Percentiles rank a stretch among this genome's conserved stretches.
Evolutionary conservation across 2,329 filamentous ascomycete species (phyloP).

Genomic region (Hirsutella rhossiliensis): DNA sequence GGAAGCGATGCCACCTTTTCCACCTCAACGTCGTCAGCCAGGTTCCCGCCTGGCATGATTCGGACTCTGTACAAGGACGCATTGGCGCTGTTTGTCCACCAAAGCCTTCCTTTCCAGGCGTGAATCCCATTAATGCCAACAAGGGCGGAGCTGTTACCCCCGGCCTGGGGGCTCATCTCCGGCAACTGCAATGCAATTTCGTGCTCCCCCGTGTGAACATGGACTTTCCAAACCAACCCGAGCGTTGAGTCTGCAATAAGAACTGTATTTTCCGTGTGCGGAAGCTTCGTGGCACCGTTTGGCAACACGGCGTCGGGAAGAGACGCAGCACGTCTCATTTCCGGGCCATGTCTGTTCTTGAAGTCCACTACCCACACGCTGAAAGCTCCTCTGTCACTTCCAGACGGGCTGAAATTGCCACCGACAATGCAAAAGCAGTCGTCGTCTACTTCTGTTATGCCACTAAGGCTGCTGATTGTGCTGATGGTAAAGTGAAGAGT

Average conservation of each 20-base stretch:
- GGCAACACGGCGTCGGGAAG: neutral
- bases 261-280: neutral
- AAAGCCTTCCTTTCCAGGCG: neutral
- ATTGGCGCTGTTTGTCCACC: constrained; percentile 1
- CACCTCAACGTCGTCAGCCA: too few relatives aligned
- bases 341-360: neutral
- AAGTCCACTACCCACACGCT: constrained; percentile 2
- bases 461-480: neutral
- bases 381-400: neutral
- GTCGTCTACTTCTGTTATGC: constrained; percentile 1
- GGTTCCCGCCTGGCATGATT: neutral
- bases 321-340: neutral
- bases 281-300: constrained; percentile 1
- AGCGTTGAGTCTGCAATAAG: constrained; percentile 2
- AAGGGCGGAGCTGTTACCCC: too few relatives aligned
- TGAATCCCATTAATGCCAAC: constrained; percentile 3
- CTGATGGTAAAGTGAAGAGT: constrained; percentile 2
- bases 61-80: neutral
- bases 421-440: constrained; percentile 1
- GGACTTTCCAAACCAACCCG: constrained; percentile 1
- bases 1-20: neutral
- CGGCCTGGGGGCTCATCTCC: neutral
- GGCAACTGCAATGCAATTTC: neutral
- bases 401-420: constrained; percentile 1
- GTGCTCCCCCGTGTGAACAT: neutral